Conservation (phyloP, 2,329 filamentous ascomycete genomes). For the Pleochaeta shiraiana region DNA sequence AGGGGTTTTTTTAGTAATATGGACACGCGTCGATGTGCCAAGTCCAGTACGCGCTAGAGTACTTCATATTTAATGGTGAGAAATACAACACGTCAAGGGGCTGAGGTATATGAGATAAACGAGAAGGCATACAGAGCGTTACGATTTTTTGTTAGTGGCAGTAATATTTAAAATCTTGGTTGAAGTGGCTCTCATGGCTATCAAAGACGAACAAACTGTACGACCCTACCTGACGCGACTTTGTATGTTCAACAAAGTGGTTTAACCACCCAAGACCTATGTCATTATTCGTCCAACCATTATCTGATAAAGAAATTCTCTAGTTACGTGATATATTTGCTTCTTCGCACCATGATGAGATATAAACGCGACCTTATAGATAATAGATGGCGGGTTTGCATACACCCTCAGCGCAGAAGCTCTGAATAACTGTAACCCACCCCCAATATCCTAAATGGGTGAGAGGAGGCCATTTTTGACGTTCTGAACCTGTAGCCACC, state of each 20-base stretch:
- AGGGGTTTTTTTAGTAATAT: not conserved
- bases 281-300: constrained; percentile 19
- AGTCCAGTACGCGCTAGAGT: constrained; percentile 10
- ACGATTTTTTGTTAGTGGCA: constrained; percentile 21
- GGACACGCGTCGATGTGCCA: not conserved
- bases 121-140: constrained; percentile 10
- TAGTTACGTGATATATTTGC: constrained; percentile 13
- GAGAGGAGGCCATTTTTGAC: not conserved
- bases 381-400: not conserved
- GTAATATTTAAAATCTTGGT: constrained; percentile 19
- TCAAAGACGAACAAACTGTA: constrained; percentile 21
- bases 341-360: constrained; percentile 13
- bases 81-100: constrained; percentile 22
- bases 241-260: constrained; percentile 19
- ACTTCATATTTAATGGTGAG: constrained; percentile 18
- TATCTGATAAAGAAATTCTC: constrained; percentile 16
- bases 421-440: not conserved
- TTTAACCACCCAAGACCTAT: constrained; percentile 19
- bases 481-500: not conserved
- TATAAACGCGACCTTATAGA: constrained; percentile 6
- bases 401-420: not conserved
- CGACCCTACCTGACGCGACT: constrained; percentile 10
- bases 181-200: constrained; percentile 15
- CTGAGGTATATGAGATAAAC: constrained; percentile 21
- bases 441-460: not conserved